Base-by-base conservation (phyloP, 495 filamentous ascomycete genomes). In the Hypoxylon lenormandii region DNA sequence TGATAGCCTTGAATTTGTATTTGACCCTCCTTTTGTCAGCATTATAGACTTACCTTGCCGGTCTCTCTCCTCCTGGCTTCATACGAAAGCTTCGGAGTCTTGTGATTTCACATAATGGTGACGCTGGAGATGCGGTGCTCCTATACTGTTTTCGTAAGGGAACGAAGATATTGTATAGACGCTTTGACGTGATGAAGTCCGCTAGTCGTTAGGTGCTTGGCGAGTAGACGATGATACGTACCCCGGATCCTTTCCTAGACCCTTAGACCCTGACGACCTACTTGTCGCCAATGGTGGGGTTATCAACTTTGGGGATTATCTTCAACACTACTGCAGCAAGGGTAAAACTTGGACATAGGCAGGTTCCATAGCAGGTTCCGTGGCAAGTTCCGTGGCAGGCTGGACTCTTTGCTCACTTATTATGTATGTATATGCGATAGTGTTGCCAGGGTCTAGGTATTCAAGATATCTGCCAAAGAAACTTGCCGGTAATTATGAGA, bases 121-220 rank as follows among this genome's bases (percentile, higher is more conserved):
- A 54, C 21, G 23, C 26, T 30, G 47, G 36, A 51, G 30, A 28
- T 53, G 58, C 22, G 19, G 38, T 52, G 37, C 48, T 21, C 49
- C 12, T 54, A 47, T 53, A 22, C 30, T 36, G 58, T 43, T 53
- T 47, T 53, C 7, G 57, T 43, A 16, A 49, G 28, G 10, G 40
- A 55, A 19, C 46, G 26, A 33, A 21, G 40, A 38, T 15, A 23
- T 55, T 21, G 8, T 5, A 33, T 22, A 23, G 52, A 54, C 60
- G 60, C 60, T 64, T 64, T 64, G 60, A 64, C 60, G 3, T 64
- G 60, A 38, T 48, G 60, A 38, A 18, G 45, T 21, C 18, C 30
- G 10, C 30, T 33, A 33, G 30, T 7, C 1, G 30, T 11, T 43
- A 19, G 15, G 21, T 36, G 21, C 36, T 54, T 63, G 60, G 50